Evolutionary conservation across 108 stramenopile genomes (phyloP), one percentile per base, ranked within the genome.

Genomic region (Nitzschia sp.): DNA sequence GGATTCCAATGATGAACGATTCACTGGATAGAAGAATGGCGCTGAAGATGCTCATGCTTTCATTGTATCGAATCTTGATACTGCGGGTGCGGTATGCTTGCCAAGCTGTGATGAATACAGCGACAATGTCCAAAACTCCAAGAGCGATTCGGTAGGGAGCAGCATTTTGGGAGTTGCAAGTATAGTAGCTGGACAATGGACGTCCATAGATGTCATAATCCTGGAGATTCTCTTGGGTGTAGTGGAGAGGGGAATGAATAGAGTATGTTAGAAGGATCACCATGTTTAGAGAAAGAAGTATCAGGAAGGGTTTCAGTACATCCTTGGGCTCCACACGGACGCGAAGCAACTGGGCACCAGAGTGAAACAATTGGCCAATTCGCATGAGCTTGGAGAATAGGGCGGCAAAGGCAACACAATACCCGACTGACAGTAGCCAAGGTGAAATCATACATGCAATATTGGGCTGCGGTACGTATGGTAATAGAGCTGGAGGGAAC

Each of bases 361-460:
- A 9, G 19, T 46, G 37, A 19, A 72, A 55, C 14, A 84, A 14
- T 43, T 69, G 64, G 59, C 83, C 80, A 41, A 87, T 34, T 19
- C 86, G 73, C 81, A 75, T 82, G 7, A 78, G 71, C 66, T 87
- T 87, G 51, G 71, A 69, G 50, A 75, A 79, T 12, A 87, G 64
- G 19, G 83, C 83, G 3, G 75, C 63, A 60, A 80, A 84, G 7
- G 72, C 61, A n/a, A 71, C 71, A 2, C 67, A 65, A 44, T 80
- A 83, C 20, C 86, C 86, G 25, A 76, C 53, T 26, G 62, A 73
- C 11, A 76, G 17, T 12, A 82, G 56, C 80, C 80, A 84, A 7
- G 83, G 77, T 10, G 60, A 25, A 9, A 67, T 44, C 67, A 80
- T 78, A 53, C 83, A 83, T 0, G 83, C 76, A 6, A 51, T 25